Base-by-base conservation (phyloP, 495 filamentous ascomycete species). In the Bombardia bombarda region DNA sequence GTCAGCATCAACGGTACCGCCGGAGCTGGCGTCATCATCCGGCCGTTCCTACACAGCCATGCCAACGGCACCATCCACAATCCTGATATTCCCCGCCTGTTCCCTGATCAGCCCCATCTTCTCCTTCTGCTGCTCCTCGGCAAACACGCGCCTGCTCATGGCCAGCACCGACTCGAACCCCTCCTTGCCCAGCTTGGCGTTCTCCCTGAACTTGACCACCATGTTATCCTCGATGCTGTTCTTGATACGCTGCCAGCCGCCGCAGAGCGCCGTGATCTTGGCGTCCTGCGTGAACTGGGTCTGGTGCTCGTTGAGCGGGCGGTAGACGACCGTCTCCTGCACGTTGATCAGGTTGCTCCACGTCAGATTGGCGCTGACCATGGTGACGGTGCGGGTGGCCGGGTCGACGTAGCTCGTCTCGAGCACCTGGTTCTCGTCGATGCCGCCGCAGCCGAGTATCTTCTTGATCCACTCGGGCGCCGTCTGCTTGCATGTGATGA, bases 351-450 rank as follows among this genome's bases (percentile, higher is more conserved):
- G 74, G 56, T 95, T 93, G 35, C 79, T 79, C 70, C 75, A 90
- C 3, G 92, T 95, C 44, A 98, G 74, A 60, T 98, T 98, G 52
- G 80, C 82, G 9, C 86, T 89, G 58, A 85, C 86, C 83, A 97
- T 94, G 35, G 88, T 95, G 49, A 98, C 87, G 40, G 82, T 90
- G 66, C 87, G 87, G 32, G 69, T 66, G 18, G 47, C 55, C 6
- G 84, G 88, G 62, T 95, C 86, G 54, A 97, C 90, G 62, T 96
- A 95, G 33, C 87, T 93, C 25, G 88, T 83, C 69, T 98, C 92
- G 58, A 93, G 90, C 41, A 95, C 87, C 59, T 89, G 84, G 23
- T 85, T 89, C 31, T 81, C 84, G 43, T 82, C 80, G 47, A 60
- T 61, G 43, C 72, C 52, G 45, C 72, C 71, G n/a, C n/a, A n/a